Evolutionary conservation across 192 early-diverging fungal genomes (phyloP).

Genomic region (Kappamyces sp.): DNA sequence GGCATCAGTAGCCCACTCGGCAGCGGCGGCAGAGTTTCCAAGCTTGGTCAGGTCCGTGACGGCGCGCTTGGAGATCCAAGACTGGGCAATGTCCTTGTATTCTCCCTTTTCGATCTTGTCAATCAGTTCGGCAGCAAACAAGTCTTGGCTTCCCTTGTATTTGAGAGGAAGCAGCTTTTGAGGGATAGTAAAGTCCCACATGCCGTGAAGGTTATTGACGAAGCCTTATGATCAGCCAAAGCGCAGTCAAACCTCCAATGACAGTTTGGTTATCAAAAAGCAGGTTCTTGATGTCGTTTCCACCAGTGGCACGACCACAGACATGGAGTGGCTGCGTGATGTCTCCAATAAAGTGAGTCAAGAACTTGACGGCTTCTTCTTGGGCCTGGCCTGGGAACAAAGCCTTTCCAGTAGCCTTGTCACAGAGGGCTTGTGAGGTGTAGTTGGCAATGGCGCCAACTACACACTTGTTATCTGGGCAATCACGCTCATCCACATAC

Average conservation of each 20-base stretch:
- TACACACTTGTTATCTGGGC: conserved; percentile 22
- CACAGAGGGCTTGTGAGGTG: conserved; percentile 13
- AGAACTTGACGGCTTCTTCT: conserved; percentile 27
- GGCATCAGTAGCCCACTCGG: not conserved
- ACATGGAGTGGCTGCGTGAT: conserved; percentile 41
- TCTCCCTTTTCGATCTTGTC: not conserved
- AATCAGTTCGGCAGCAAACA: too few relatives aligned
- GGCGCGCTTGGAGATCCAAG: not conserved
- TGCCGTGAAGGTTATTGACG: conserved; percentile 20
- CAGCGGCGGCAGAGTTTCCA: not conserved
- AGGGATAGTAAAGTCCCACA: conserved; percentile 34
- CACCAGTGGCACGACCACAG: conserved; percentile 27
- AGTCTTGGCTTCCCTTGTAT: not conserved
- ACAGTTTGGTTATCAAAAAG: too few relatives aligned
- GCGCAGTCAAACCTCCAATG: too few relatives aligned
- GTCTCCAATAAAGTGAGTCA: conserved; percentile 42
- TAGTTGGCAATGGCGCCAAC: conserved; percentile 31
- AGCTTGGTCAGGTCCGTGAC: not conserved
- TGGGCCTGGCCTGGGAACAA: not conserved
- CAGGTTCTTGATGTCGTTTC: conserved; percentile 26
- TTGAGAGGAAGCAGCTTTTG: conserved; percentile 13
- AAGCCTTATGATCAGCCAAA: conserved; percentile 17
- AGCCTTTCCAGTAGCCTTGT: not conserved
- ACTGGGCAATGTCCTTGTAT: not conserved
- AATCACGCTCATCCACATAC: conserved; percentile 15